Base-by-base conservation (phyloP, 352 stramenopile genomes). In the Albugo laibachii region DNA sequence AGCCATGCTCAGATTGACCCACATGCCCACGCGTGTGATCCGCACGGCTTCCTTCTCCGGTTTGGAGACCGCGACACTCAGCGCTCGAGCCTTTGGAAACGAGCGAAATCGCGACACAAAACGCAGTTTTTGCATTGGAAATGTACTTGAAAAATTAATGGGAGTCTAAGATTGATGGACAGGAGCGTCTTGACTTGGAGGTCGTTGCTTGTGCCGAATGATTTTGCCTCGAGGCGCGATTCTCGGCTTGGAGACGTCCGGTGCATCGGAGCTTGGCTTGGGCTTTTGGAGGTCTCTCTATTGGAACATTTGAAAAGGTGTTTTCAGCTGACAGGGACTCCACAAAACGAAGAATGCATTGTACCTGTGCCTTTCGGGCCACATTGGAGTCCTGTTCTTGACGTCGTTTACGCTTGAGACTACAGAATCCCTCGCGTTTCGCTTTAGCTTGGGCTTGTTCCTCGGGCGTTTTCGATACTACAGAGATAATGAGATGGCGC, bases 1-100 rank as follows among this genome's bases (percentile, higher is more conserved):
- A 15, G 77, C 81, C 60, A 97, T 82, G n/a, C 82, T 54, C 39
- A 97, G 37, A 54, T 97, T 97, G 20, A 97, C 75, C 49, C 85
- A 83, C 54, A 94, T 93, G 18, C 92, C 92, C 1, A 97, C 50
- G 16, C 86, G 82, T 5, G 92, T 97, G 46, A 97, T 86, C 47
- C 72, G 73, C 53, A 86, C 80, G 43, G 77, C 77, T 27, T 89
- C 73, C 12, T 41, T 41, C n/a, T n/a, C n/a, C n/a, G n/a, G n/a
- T n/a, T n/a, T n/a, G n/a, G n/a, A n/a, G n/a, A n/a, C n/a, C n/a
- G n/a, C 24, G 24, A 31, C 24, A 8, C 8, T 31, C 3, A 8
- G 24, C 24, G 24, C 24, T 31, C 43, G 21, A 24, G 20, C 20
- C 39, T 24, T 43, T 43, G 20, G 39, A 43, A 8, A 10, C 18